phyloP scores from a whole-genome alignment of 2,329 filamentous ascomycete species.

The Ilyonectria mors-panacis region DNA sequence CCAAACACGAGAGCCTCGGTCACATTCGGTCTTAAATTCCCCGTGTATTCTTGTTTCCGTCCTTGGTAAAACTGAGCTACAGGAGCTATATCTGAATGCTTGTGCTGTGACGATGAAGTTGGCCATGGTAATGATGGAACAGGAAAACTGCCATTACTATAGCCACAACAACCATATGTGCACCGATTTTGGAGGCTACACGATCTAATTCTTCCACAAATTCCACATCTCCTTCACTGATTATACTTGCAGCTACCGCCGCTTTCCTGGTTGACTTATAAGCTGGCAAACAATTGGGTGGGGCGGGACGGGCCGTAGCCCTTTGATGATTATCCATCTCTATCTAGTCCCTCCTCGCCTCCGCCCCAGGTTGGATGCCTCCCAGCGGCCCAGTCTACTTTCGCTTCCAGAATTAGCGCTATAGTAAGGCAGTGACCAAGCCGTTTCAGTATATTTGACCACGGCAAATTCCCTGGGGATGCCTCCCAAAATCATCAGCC shows the following conservation, averaged over 20 bases:
- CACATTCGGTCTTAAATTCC: not conserved
- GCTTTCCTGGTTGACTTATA: not conserved
- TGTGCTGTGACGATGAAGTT: not conserved
- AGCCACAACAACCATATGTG: not conserved
- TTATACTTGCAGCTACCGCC: not conserved
- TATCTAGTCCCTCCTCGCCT: not conserved
- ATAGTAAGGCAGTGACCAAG: too few relatives aligned
- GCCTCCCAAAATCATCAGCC: not conserved
- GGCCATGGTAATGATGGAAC: not conserved
- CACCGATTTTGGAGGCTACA: not conserved
- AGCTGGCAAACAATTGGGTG: not conserved
- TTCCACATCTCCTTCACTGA: not conserved
- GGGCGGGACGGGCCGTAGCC: conserved; percentile 3
- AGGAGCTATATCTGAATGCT: too few relatives aligned
- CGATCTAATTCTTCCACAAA: not conserved
- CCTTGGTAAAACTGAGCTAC: not conserved
- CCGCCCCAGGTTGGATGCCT: conserved; percentile 7
- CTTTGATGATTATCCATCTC: not conserved
- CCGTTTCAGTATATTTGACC: not conserved
- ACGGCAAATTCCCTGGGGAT: not conserved
- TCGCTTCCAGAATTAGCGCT: not conserved
- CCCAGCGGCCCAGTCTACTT: not conserved
- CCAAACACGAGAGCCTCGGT: not conserved
- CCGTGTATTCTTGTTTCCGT: not conserved
- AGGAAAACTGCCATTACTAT: not conserved